These are phyloP conservation scores for Penicillium odoratum DNA, from an alignment of 495 filamentous ascomycete genomes.

Conservation along the genomic window DNA sequence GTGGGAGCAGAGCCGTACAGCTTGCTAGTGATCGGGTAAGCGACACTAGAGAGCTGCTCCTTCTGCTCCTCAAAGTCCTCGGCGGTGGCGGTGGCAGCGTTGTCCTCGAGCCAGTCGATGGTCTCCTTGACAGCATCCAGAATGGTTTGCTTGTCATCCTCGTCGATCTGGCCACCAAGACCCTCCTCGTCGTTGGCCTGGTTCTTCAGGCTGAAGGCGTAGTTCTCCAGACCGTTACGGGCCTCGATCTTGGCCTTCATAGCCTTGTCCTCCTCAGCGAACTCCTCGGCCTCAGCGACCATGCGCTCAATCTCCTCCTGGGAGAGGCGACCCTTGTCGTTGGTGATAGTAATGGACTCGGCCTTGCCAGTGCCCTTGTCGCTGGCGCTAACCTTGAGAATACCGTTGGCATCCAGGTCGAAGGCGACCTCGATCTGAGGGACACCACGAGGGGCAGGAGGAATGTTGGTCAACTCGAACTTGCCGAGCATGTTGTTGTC, in stretches of 20 bases:
- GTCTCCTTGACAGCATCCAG: constrained; percentile 97
- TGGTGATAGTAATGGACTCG: constrained; percentile 98
- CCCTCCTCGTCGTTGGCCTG: constrained; percentile 97
- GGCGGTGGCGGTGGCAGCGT: constrained; percentile 76
- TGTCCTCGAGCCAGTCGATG: constrained; percentile 93
- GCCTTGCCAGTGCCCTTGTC: constrained; percentile 99
- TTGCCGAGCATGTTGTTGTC: constrained; percentile 99
- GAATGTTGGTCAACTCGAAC: constrained; percentile 97
- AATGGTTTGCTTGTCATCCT: constrained; percentile 98
- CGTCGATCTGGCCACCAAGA: constrained; percentile 95
- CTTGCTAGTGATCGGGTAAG: constrained; percentile 99
- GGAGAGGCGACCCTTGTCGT: constrained; percentile 98
- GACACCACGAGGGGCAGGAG: constrained; percentile 95
- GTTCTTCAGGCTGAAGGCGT: constrained; percentile 97
- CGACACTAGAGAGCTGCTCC: constrained; percentile 95
- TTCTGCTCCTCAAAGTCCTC: constrained; percentile 99
- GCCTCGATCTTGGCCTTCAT: constrained; percentile 92
- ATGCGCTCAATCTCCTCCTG: constrained; percentile 99
- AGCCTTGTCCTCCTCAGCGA: constrained; percentile 98
- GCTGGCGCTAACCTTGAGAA: constrained; percentile 94
- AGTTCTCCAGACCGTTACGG: constrained; percentile 94
- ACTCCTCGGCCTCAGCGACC: constrained; percentile 96
- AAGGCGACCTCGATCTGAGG: constrained; percentile 99
- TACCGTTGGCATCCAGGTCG: constrained; percentile 98
- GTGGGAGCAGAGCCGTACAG: constrained; percentile 71